Evolutionary conservation across 331 rosid genomes (phyloP), one percentile per base, ranked within the genome.

Genomic region (Acacia concinna): DNA sequence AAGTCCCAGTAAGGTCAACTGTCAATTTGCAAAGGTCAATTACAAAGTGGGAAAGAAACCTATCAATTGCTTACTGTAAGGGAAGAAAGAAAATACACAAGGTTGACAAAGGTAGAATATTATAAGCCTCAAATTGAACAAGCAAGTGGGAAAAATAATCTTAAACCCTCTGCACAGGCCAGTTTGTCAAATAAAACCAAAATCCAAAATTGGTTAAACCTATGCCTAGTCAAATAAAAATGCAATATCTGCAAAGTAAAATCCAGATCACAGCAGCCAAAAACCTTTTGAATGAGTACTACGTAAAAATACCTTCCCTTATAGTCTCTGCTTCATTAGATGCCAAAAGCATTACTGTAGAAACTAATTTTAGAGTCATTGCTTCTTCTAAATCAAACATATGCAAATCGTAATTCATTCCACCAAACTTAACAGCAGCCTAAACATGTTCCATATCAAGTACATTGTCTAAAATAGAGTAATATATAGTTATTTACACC

Each of bases 401-500:
- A 18, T 41, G 32, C 15, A 73, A 75, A 59, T 62, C 30, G 4
- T 20, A 35, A 27, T 12, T 43, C 34, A 62, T 49, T 56, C 71
- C 35, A 43, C 60, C 76, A 62, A 13, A 21, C 41, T 27, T 43
- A 47, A 28, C 27, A 44, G 51, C 28, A 35, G 59, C 62, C 63
- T 37, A 44, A 66, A 62, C 34, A 56, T 31, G 71, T 62, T 64
- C 49, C 68, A 38, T 44, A 75, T 20, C 30, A 14, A 71, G 68
- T 44, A n/a, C 69, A 34, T 73, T 38, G 6, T 74, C 18, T 69
- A 64, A 69, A 59, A 30, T 10, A 71, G 59, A 66, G 64, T 27
- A 79, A 8, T 66, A 66, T 35, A 21, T 49, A 78, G 73, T 68
- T 62, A 66, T 37, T 35, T 47, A 80, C 69, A 95, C 99, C 99